phyloP scores from a whole-genome alignment of 352 stramenopile species.

The Peronospora destructor region DNA sequence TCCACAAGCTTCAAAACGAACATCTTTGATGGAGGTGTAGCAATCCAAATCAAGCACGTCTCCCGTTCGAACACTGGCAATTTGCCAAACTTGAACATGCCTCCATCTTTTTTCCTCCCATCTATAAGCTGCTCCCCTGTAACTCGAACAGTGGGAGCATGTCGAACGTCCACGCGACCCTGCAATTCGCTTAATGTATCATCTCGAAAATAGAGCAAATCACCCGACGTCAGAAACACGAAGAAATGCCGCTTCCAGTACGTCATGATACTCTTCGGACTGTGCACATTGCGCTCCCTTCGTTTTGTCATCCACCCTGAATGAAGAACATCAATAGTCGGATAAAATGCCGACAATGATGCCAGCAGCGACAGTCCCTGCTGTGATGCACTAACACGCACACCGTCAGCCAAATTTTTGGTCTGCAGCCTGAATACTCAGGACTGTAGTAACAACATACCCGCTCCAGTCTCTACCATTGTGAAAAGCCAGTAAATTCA shows the following conservation, averaged over 20 bases:
- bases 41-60: conserved; percentile 74
- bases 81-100: conserved; percentile 69
- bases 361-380: conserved; percentile 71
- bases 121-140: conserved; percentile 68
- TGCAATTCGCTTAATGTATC: conserved; percentile 65
- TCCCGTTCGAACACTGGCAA: conserved; percentile 48
- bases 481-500: conserved; percentile 68
- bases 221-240: conserved; percentile 61
- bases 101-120: conserved; percentile 64
- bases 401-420: conserved; percentile 1
- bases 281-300: conserved; percentile 63
- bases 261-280: conserved; percentile 71
- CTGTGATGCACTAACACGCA: conserved; percentile 50
- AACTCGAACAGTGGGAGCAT: conserved; percentile 70
- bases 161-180: conserved; percentile 66
- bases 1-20: conserved; percentile 77
- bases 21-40: conserved; percentile 77
- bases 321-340: conserved; percentile 61
- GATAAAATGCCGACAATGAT: conserved; percentile 71
- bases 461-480: conserved; percentile 60
- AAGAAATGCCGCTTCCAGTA: conserved; percentile 84
- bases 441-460: conserved; percentile 17
- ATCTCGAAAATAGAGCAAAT: conserved; percentile 75
- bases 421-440: not conserved
- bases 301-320: conserved; percentile 69